phyloP scores from a whole-genome alignment of 192 early-diverging fungal species.

The Mortierella claussenii region DNA sequence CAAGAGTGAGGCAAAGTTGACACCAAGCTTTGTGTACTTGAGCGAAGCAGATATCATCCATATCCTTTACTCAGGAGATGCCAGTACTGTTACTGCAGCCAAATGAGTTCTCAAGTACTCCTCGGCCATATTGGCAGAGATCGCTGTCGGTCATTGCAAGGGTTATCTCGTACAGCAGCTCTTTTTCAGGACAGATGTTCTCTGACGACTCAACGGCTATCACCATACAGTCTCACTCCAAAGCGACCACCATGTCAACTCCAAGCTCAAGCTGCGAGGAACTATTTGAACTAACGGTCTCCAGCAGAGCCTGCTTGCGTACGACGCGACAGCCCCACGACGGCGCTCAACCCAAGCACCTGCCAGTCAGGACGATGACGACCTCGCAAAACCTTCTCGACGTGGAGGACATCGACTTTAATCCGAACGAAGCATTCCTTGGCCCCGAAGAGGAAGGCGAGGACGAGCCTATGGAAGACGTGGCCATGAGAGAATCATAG shows the following conservation, averaged over 20 bases:
- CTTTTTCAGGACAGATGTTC: too few relatives aligned
- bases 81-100: too few relatives aligned
- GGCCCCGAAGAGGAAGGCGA: neutral
- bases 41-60: neutral
- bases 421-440: neutral
- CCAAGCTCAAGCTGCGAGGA: neutral
- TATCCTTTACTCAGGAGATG: too few relatives aligned
- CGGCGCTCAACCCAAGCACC: neutral
- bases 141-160: too few relatives aligned
- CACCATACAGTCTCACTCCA: neutral
- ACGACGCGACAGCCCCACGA: neutral
- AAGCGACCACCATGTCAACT: neutral
- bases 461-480: neutral
- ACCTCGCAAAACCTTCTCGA: too few relatives aligned
- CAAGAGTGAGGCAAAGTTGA: neutral
- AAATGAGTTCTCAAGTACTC: too few relatives aligned
- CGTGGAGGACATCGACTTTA: neutral
- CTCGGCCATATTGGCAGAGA: too few relatives aligned
- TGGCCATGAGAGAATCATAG: neutral
- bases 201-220: neutral
- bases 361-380: neutral
- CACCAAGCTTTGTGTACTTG: neutral
- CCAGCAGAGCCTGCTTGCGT: neutral
- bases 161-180: too few relatives aligned
- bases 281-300: conserved; percentile 6